These are phyloP conservation scores for Fraxinus floribunda DNA, from an alignment of 305 asterid genomes.

Conservation along the genomic window DNA sequence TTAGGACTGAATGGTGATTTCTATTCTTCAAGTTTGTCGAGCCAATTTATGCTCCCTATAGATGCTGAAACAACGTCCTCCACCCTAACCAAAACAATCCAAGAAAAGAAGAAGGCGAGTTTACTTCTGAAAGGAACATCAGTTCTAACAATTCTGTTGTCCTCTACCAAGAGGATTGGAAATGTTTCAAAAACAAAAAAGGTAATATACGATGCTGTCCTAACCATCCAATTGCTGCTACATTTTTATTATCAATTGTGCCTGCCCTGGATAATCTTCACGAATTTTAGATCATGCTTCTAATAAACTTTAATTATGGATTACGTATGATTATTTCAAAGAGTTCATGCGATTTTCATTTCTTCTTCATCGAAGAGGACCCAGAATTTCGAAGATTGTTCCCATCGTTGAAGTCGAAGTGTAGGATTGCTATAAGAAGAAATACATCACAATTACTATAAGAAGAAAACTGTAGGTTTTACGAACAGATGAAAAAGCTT, in stretches of 20 bases:
- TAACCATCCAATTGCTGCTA: not conserved
- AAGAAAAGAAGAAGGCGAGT: not conserved
- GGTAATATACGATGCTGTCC: not conserved
- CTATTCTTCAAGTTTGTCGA: not conserved
- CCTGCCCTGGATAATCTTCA: not conserved
- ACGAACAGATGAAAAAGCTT: not conserved
- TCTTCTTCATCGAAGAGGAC: not conserved
- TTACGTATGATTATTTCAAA: not conserved
- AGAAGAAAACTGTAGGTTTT: not conserved
- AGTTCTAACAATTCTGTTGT: not conserved
- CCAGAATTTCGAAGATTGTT: not conserved
- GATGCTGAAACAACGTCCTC: no score
- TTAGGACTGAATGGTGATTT: no score
- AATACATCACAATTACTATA: not conserved
- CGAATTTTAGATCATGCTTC: not conserved
- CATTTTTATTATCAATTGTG: not conserved
- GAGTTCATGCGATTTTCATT: not conserved
- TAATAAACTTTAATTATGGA: not conserved
- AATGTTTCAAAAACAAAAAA: not conserved
- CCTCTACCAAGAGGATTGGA: not conserved
- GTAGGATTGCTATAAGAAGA: not conserved
- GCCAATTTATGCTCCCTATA: not conserved
- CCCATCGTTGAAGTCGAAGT: not conserved
- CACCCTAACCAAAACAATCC: constrained; percentile 8
- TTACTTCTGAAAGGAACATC: not conserved